phyloP scores from a whole-genome alignment of 352 stramenopile species.

The Phytophthora podocarpi region DNA sequence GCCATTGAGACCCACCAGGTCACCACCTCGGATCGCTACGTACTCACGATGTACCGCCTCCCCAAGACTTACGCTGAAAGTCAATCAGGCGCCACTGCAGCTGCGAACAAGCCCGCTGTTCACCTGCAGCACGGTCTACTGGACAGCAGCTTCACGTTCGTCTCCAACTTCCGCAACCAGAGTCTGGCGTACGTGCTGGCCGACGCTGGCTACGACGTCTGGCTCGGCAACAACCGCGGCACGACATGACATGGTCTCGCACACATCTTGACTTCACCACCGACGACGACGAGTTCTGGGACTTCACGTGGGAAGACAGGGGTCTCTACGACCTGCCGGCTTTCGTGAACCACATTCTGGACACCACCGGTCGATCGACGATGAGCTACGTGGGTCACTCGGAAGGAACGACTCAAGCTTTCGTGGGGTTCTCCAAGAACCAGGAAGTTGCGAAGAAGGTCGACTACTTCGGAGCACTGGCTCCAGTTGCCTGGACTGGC shows the following conservation, averaged over 20 bases:
- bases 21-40: slow-evolving; percentile 14
- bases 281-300: slow-evolving; percentile 50
- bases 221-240: too few species aligned
- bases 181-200: too few species aligned
- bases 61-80: slow-evolving; percentile 12
- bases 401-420: slow-evolving; percentile 47
- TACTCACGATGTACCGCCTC: slow-evolving; percentile 16
- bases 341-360: slow-evolving; percentile 49
- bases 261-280: slow-evolving; percentile 34
- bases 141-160: too few species aligned
- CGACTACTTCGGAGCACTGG: slow-evolving; percentile 60
- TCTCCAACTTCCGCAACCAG: too few species aligned
- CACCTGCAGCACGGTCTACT: slow-evolving; percentile 60
- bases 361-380: slow-evolving; percentile 38
- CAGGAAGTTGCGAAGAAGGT: slow-evolving; percentile 49
- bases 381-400: slow-evolving; percentile 63
- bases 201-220: too few species aligned
- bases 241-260: slow-evolving; percentile 61
- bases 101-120: slow-evolving; percentile 51
- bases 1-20: slow-evolving; percentile 16
- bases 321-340: slow-evolving; percentile 44
- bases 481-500: slow-evolving; percentile 49
- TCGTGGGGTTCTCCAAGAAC: slow-evolving; percentile 60
- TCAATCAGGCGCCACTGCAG: slow-evolving; percentile 7
- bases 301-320: slow-evolving; percentile 68